Percentiles rank a stretch among this genome's conserved stretches.
Evolutionary conservation across 768 basidiomycete genomes (phyloP).

Genomic region (Hemileccinum impolitum): DNA sequence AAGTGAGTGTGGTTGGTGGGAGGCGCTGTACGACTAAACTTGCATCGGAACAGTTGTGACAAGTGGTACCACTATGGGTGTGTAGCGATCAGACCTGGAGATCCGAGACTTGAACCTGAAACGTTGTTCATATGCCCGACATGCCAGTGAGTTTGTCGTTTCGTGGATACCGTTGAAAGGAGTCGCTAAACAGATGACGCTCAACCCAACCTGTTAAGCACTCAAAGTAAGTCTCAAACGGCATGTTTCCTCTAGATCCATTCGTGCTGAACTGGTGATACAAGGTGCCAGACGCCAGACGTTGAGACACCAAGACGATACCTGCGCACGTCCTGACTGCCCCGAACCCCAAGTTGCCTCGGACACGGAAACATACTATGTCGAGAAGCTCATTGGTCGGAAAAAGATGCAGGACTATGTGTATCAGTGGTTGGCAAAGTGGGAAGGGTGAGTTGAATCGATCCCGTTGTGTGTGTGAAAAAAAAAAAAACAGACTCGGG

Average conservation of each 20-base stretch:
- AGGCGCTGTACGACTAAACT: not conserved
- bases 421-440: slow-evolving; percentile 30
- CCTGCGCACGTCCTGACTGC: slow-evolving; percentile 28
- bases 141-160: slow-evolving; percentile 31
- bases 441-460: slow-evolving; percentile 27
- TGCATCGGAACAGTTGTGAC: slow-evolving; percentile 31
- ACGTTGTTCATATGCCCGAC: slow-evolving; percentile 41
- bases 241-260: not conserved
- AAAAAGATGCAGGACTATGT: slow-evolving; percentile 11
- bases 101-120: slow-evolving; percentile 33
- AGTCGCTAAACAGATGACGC: not conserved
- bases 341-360: slow-evolving; percentile 7
- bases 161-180: not conserved
- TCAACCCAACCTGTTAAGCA: slow-evolving; percentile 7
- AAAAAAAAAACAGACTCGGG: too few species aligned
- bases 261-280: not conserved
- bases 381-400: slow-evolving; percentile 30
- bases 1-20: slow-evolving; percentile 26
- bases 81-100: slow-evolving; percentile 37
- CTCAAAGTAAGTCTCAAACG: slow-evolving; percentile 3
- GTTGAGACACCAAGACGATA: slow-evolving; percentile 2
- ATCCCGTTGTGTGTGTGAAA: too few species aligned
- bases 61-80: slow-evolving; percentile 55
- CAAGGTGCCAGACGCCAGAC: slow-evolving; percentile 18
- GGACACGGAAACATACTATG: slow-evolving; percentile 17